These are phyloP conservation scores for Salix viminalis DNA, from an alignment of 345 rosid species.

Conservation along the genomic window DNA sequence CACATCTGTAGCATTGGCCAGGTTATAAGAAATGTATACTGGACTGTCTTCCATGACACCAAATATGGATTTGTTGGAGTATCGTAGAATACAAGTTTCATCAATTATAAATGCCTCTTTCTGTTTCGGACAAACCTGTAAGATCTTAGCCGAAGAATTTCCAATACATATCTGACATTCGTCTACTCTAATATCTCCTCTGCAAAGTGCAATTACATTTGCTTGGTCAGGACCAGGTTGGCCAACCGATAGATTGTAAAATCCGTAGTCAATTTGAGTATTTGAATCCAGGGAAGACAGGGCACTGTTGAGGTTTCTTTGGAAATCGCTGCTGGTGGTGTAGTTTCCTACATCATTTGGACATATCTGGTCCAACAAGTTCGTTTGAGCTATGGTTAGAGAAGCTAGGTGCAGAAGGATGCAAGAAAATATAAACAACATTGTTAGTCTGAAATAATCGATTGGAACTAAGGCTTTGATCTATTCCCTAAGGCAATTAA, in stretches of 20 bases:
- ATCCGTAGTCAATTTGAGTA: slow-evolving; percentile 3
- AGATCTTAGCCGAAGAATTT: not conserved
- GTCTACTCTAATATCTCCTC: not conserved
- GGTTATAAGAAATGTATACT: fast-evolving
- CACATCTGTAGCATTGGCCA: not conserved
- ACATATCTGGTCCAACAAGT: not conserved
- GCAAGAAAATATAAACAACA: not conserved
- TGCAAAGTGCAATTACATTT: slow-evolving; percentile 21
- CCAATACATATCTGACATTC: not conserved
- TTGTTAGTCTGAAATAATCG: too few species aligned
- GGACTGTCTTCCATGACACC: not conserved
- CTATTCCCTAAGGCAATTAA: not conserved
- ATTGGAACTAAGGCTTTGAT: not conserved
- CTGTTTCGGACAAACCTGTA: slow-evolving; percentile 8
- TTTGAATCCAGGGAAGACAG: slow-evolving; percentile 1
- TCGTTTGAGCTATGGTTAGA: slow-evolving; percentile 7
- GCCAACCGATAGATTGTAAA: slow-evolving; percentile 12
- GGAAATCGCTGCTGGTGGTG: slow-evolving; percentile 9
- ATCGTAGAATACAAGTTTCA: slow-evolving; percentile 6
- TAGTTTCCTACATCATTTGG: slow-evolving; percentile 11
- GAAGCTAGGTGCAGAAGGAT: not conserved
- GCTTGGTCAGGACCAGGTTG: slow-evolving; percentile 8
- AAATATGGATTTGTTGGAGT: slow-evolving; percentile 7
- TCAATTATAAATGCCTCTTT: slow-evolving; percentile 9
- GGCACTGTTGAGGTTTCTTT: slow-evolving; percentile 13